These are phyloP conservation scores for Oryza longistaminata DNA, from an alignment of 176 grass and related monocot genomes.

Conservation along the genomic window DNA sequence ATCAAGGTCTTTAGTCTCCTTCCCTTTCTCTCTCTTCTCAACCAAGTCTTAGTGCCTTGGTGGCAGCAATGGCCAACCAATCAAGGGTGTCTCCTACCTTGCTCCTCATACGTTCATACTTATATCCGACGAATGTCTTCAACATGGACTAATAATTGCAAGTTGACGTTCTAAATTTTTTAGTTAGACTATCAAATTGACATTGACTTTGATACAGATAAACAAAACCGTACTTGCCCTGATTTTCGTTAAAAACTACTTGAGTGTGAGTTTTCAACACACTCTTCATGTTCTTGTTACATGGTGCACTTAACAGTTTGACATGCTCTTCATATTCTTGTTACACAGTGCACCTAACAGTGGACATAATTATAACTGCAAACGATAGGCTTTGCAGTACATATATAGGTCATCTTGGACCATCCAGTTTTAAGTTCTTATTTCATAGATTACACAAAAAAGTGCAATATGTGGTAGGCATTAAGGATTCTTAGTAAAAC, in stretches of 20 bases:
- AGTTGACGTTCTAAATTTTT: background rate
- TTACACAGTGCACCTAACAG: background rate
- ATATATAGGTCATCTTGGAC: background rate
- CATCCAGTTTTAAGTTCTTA: background rate
- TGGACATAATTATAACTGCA: background rate
- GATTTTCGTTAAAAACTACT: background rate
- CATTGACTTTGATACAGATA: background rate
- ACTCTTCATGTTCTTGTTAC: background rate
- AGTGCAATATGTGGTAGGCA: background rate
- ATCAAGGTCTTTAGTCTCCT: background rate
- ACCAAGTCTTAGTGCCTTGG: background rate
- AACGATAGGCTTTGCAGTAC: background rate
- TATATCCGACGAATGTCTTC: background rate
- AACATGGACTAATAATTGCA: conserved; percentile 20
- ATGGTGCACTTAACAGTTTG: background rate
- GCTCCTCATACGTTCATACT: background rate
- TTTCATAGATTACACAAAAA: background rate
- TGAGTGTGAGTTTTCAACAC: background rate
- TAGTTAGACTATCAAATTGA: background rate
- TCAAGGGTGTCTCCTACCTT: background rate
- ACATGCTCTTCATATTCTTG: background rate
- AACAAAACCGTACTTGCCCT: background rate
- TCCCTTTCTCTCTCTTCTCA: background rate
- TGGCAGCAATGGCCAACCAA: background rate
- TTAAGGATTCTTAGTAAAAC: background rate